These are phyloP conservation scores for Priceomyces medius DNA, from an alignment of 805 yeast species.

Conservation along the genomic window DNA sequence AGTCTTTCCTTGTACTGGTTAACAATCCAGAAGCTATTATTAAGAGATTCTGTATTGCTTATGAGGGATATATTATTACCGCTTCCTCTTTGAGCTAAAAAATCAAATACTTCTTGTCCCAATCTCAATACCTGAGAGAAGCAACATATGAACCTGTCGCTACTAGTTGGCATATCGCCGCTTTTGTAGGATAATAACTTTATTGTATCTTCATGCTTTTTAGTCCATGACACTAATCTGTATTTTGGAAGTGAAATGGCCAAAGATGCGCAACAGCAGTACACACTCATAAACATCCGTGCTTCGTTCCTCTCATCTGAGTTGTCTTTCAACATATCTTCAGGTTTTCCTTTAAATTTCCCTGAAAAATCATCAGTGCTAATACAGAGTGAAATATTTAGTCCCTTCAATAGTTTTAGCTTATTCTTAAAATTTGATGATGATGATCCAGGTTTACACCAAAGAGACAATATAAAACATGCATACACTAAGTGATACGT, in stretches of 20 bases:
- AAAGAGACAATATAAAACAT: conserved; percentile 45
- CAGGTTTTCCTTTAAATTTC: conserved; percentile 20
- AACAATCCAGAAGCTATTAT: conserved; percentile 24
- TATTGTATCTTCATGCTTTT: conserved; percentile 39
- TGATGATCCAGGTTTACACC: conserved; percentile 54
- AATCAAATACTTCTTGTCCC: conserved; percentile 51
- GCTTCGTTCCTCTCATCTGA: conserved; percentile 27
- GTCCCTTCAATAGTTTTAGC: conserved; percentile 45
- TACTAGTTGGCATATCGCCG: conserved; percentile 24
- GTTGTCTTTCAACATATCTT: conserved; percentile 18
- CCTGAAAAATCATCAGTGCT: conserved; percentile 41
- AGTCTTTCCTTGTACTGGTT: conserved; percentile 41
- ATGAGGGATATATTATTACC: not conserved
- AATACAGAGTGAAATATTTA: conserved; percentile 47
- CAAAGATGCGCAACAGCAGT: conserved; percentile 50
- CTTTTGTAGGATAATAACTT: conserved; percentile 12
- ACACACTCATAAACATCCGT: conserved; percentile 47
- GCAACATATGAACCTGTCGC: conserved; percentile 45
- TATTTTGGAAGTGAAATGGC: conserved; percentile 52
- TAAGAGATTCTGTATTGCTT: conserved; percentile 11
- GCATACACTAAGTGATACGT: conserved; percentile 41
- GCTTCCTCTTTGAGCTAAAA: conserved; percentile 29
- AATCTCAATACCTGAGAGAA: conserved; percentile 45
- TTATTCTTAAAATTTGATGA: conserved; percentile 56
- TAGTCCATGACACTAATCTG: conserved; percentile 49